phyloP scores from a whole-genome alignment of 352 stramenopile genomes.

The Globisporangium barbulae region DNA sequence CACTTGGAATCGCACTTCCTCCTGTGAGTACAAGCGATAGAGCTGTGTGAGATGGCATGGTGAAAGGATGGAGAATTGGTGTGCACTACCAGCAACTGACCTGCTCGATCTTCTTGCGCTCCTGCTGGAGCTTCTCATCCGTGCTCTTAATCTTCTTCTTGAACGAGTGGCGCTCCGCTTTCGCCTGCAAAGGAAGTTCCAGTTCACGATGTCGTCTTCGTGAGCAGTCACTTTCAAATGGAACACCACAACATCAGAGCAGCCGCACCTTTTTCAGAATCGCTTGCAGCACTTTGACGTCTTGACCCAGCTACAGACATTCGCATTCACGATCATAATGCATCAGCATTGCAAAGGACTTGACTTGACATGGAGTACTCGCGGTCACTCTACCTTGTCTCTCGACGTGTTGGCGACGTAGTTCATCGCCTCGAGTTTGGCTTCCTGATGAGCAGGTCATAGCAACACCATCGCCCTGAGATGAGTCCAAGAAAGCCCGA shows the following conservation, averaged over 20 bases:
- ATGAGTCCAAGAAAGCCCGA: not conserved
- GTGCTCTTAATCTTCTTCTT: slow-evolving; percentile 76
- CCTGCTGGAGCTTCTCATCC: slow-evolving; percentile 53
- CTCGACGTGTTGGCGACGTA: slow-evolving; percentile 69
- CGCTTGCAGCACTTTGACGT: slow-evolving; percentile 64
- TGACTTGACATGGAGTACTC: too few species aligned
- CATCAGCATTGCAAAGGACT: not conserved
- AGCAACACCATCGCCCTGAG: not conserved
- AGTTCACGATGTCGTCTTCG: not conserved
- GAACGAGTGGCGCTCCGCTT: slow-evolving; percentile 72
- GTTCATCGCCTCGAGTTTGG: slow-evolving; percentile 69
- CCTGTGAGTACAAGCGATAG: slow-evolving; percentile 21
- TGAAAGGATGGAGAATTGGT: too few species aligned
- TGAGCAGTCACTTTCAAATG: not conserved
- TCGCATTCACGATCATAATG: not conserved
- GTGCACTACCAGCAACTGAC: slow-evolving; percentile 12
- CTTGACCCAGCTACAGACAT: slow-evolving; percentile 51
- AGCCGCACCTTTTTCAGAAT: slow-evolving; percentile 66
- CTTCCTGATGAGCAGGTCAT: slow-evolving; percentile 29
- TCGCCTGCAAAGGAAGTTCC: slow-evolving; percentile 31
- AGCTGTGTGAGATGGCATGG: not conserved
- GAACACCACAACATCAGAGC: too few species aligned
- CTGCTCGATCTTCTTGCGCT: slow-evolving; percentile 73
- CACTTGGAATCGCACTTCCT: slow-evolving; percentile 77
- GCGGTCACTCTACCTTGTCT: slow-evolving; percentile 48